phyloP scores from a whole-genome alignment of 1,284 basidiomycete species.

The Earliella scabrosa region DNA sequence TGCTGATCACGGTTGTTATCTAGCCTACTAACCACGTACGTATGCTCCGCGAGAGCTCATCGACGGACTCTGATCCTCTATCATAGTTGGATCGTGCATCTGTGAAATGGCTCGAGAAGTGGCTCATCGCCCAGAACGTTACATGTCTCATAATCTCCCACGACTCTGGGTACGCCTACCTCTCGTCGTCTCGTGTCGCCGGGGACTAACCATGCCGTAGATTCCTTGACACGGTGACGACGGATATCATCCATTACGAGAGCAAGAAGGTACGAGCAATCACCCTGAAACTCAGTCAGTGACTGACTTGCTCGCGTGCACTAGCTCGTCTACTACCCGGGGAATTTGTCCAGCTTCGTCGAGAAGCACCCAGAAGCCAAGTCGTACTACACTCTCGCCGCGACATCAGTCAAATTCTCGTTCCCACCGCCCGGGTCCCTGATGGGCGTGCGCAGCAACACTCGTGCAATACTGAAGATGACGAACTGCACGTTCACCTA shows the following conservation, averaged over 20 bases:
- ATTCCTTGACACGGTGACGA: constrained; percentile 96
- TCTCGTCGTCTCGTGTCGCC: background rate
- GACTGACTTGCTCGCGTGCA: background rate
- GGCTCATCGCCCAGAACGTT: constrained; percentile 82
- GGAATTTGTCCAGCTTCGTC: constrained; percentile 94
- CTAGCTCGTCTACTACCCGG: constrained; percentile 92
- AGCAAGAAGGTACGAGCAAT: constrained; percentile 74
- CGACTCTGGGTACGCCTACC: constrained; percentile 84
- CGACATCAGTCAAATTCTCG: constrained; percentile 93
- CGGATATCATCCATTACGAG: constrained; percentile 99
- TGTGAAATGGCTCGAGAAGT: constrained; percentile 94
- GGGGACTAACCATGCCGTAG: constrained; percentile 40
- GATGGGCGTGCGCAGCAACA: constrained; percentile 97
- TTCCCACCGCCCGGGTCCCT: constrained; percentile 97
- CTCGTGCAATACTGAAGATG: constrained; percentile 95
- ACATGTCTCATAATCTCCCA: constrained; percentile 97
- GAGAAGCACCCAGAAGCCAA: constrained; percentile 92
- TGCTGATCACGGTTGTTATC: constrained; percentile 22
- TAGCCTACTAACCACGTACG: constrained; percentile 93
- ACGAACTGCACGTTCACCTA: constrained; percentile 94
- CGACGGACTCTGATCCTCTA: constrained; percentile 17
- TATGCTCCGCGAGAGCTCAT: constrained; percentile 16
- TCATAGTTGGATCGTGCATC: constrained; percentile 84
- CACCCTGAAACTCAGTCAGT: background rate
- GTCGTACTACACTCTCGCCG: constrained; percentile 97